phyloP scores from a whole-genome alignment of 2,329 filamentous ascomycete genomes.

The Penicillium hesseltinei region DNA sequence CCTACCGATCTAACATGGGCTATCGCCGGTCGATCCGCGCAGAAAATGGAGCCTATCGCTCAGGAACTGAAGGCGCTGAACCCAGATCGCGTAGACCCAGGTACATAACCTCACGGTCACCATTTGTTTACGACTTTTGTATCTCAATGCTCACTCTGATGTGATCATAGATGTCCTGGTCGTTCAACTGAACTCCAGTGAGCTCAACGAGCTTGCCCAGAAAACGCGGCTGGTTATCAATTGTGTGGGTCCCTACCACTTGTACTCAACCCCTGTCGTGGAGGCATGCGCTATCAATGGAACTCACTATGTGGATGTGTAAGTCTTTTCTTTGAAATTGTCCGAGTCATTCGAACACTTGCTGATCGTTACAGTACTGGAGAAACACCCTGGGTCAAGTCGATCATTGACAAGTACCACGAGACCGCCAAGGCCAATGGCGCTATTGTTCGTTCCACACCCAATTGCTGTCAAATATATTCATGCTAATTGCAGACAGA shows the following conservation, averaged over 20 bases:
- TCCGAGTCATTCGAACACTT: background rate
- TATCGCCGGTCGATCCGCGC: constrained; percentile 74
- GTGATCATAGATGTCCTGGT: constrained; percentile 43
- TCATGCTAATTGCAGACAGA: constrained; percentile 34
- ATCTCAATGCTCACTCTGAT: constrained; percentile 8
- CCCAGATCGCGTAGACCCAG: constrained; percentile 67
- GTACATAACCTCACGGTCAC: constrained; percentile 43
- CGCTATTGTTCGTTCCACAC: constrained; percentile 53
- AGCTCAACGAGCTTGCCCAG: constrained; percentile 52
- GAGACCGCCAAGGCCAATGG: constrained; percentile 57
- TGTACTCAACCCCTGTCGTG: constrained; percentile 63
- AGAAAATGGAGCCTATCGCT: constrained; percentile 69
- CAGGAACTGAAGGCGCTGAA: constrained; percentile 65
- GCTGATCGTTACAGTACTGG: constrained; percentile 49
- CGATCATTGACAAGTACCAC: constrained; percentile 62
- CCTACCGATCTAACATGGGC: constrained; percentile 84
- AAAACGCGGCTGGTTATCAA: constrained; percentile 61
- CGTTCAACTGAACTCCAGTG: constrained; percentile 48
- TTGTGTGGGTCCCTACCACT: constrained; percentile 62
- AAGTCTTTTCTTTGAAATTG: constrained; percentile 17
- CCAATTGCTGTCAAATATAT: background rate
- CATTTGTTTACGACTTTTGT: background rate
- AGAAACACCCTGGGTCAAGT: constrained; percentile 62
- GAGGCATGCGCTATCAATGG: constrained; percentile 63
- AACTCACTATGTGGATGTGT: constrained; percentile 66